These are phyloP conservation scores for Cercospora zeina DNA, from an alignment of 2,329 filamentous ascomycete species.

Conservation along the genomic window DNA sequence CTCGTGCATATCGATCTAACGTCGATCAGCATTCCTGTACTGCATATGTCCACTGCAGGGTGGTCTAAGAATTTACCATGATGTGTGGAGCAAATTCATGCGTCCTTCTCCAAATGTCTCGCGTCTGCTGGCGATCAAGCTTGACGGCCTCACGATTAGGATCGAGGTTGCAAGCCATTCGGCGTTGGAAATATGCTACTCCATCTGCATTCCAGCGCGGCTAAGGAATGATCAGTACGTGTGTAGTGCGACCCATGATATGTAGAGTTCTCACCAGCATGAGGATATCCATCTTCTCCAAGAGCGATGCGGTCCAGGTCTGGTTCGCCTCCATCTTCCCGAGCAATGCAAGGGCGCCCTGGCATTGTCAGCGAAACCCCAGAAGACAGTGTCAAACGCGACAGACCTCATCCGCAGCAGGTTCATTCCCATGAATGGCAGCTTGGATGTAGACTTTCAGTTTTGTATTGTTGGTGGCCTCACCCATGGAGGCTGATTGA, in stretches of 20 bases:
- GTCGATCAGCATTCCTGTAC: not conserved
- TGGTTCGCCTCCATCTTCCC: conserved; percentile 41
- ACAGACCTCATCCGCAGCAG: conserved; percentile 38
- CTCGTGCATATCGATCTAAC: conserved; percentile 42
- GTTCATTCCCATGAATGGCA: conserved; percentile 43
- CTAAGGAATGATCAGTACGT: not conserved
- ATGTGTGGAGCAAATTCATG: conserved; percentile 40
- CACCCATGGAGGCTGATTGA: not conserved
- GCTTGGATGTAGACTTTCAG: conserved; percentile 42
- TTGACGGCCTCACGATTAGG: conserved; percentile 44
- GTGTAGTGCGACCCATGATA: not conserved
- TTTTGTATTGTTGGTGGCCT: conserved; percentile 15
- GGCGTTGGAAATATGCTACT: conserved; percentile 42
- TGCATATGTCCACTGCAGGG: not conserved
- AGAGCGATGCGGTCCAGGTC: conserved; percentile 38
- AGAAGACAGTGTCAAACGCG: not conserved
- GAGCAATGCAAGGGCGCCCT: conserved; percentile 41
- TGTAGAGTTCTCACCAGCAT: conserved; percentile 25
- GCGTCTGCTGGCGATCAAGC: conserved; percentile 40
- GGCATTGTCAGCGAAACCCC: not conserved
- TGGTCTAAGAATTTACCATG: conserved; percentile 9
- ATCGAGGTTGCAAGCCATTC: conserved; percentile 42
- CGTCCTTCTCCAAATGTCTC: conserved; percentile 40
- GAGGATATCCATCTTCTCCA: conserved; percentile 41
- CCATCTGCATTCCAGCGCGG: conserved; percentile 44